Base-by-base conservation (phyloP, 305 asterid species). In the Fraxinus greggii region DNA sequence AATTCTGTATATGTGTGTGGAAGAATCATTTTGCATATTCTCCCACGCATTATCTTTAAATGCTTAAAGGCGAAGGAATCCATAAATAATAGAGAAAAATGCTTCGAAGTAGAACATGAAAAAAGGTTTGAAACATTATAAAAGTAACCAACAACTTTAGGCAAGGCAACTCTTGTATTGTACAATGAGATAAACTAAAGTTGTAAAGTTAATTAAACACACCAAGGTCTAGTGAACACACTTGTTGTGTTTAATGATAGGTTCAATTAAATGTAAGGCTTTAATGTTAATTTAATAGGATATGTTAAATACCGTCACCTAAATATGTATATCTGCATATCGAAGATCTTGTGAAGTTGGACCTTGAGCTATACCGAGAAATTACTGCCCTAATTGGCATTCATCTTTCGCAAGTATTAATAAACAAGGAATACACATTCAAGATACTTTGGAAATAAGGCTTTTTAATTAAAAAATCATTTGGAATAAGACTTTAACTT, bases 1-100 rank as follows among this genome's bases (percentile, higher is more conserved):
- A 80, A 23, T 48, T 26, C 85, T 63, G 54, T 38, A 7, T 33
- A 8, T 76, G 78, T 35, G n/a, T 51, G 5, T 3, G 36, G 36
- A 77, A 59, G 87, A 73, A 84, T 84, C 78, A 26, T 42, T 73
- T 7, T 80, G 88, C 26, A 84, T 84, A 82, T 84, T 42, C 54
- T 42, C 54, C 54, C 54, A 12, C n/a, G 0, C 54, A 10, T 12
- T 26, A 51, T 48, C 9, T 35, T 5, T 63, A 63, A 42, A 78
- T 65, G 79, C 85, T 85, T 82, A 85, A 70, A 79, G 73, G 83
- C 69, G 81, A 85, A 85, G 86, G 67, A 36, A 81, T 76, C 35
- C 35, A 65, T 65, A 65, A 8, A 28, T 33, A 45, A 67, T 67
- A 78, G 78, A 36, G 65, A 84, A 48, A 51, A 24, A 75, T 69